Percentiles rank a stretch among this genome's conserved stretches.
These are phyloP conservation scores for Nicotiana obtusifolia DNA, from an alignment of 257 asterid genomes.

Conservation along the genomic window DNA sequence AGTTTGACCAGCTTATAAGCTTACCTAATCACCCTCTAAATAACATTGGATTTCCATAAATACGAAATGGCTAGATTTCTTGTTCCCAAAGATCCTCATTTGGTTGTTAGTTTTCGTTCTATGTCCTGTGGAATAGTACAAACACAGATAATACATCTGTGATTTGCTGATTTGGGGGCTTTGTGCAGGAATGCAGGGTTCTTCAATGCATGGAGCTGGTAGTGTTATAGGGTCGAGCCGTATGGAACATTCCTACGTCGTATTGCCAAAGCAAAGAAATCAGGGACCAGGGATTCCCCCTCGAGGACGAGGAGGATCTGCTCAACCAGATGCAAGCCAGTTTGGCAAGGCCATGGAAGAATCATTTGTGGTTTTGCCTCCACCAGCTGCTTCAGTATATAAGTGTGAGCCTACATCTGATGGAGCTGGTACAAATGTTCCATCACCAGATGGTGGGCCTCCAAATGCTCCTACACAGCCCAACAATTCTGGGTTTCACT, in stretches of 20 bases:
- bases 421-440: conserved; percentile 56
- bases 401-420: conserved; percentile 63
- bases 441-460: conserved; percentile 51
- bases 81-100: neutral
- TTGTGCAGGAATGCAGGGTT: conserved; percentile 72
- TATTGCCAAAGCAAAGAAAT: conserved; percentile 79
- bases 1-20: too few relatives aligned
- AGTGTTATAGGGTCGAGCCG: conserved; percentile 64
- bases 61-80: neutral
- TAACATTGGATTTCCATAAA: neutral
- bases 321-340: conserved; percentile 50
- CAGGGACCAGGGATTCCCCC: conserved; percentile 60
- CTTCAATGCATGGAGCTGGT: conserved; percentile 54
- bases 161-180: conserved; percentile 20
- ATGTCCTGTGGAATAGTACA: neutral
- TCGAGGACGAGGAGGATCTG: conserved; percentile 58
- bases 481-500: conserved; percentile 78
- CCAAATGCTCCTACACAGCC: conserved; percentile 44
- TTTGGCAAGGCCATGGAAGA: conserved; percentile 89
- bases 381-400: conserved; percentile 97
- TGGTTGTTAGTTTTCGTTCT: neutral
- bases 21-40: too few relatives aligned
- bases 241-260: conserved; percentile 82
- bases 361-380: conserved; percentile 94
- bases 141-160: neutral